Percentiles rank a stretch among this genome's conserved stretches.
phyloP scores from a whole-genome alignment of 441 rosid genomes.

The Theobroma grandiflorum region DNA sequence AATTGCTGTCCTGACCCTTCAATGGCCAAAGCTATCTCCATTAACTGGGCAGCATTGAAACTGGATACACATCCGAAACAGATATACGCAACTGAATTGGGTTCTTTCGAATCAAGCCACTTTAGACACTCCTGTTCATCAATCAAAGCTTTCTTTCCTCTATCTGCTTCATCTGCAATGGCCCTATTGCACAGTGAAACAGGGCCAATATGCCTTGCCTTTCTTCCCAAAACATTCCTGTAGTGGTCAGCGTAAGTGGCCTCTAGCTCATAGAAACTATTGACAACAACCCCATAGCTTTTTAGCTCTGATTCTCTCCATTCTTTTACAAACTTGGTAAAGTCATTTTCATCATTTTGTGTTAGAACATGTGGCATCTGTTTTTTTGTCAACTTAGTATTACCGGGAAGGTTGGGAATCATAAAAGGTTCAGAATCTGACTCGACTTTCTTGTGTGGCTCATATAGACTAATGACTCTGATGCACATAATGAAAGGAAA shows the following conservation, averaged over 20 bases:
- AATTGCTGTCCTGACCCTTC: constrained; percentile 61
- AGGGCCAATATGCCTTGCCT: constrained; percentile 70
- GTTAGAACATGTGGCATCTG: constrained; percentile 32
- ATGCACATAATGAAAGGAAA: constrained; percentile 49
- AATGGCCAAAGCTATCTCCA: constrained; percentile 60
- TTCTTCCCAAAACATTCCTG: constrained; percentile 46
- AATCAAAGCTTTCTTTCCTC: constrained; percentile 50
- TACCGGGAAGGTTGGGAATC: constrained; percentile 57
- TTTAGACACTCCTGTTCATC: constrained; percentile 54
- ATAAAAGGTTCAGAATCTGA: constrained; percentile 58
- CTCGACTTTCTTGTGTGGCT: constrained; percentile 51
- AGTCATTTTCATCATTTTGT: constrained; percentile 24
- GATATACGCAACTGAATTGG: constrained; percentile 59
- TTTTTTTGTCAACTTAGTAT: constrained; percentile 48
- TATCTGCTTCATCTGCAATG: constrained; percentile 41
- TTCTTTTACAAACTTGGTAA: constrained; percentile 33
- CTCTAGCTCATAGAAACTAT: constrained; percentile 76
- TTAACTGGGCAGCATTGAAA: constrained; percentile 45
- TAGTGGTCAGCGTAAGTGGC: constrained; percentile 55
- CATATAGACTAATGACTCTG: constrained; percentile 33
- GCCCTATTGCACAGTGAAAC: constrained; percentile 52
- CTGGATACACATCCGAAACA: constrained; percentile 54
- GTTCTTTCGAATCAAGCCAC: constrained; percentile 64
- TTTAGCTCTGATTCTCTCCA: constrained; percentile 31
- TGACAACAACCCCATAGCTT: constrained; percentile 63